Conservation (phyloP, 75 land plant species). For the Larix kaempferi region DNA sequence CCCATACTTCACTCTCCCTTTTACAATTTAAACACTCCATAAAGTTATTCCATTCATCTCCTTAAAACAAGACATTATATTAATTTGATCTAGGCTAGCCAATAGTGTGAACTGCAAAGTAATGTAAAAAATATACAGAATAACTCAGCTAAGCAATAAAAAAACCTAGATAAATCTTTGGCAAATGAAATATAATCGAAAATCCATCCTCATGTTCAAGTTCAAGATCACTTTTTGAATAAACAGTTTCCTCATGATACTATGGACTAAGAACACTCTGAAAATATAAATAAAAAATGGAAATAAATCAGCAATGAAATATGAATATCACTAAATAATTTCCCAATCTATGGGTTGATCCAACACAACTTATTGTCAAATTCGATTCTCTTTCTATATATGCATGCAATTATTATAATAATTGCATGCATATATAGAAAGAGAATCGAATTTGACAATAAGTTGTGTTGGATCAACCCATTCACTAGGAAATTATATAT, state of each 20-base stretch:
- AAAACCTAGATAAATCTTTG: conserved; percentile 94
- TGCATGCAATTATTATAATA: no score
- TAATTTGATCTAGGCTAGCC: not conserved
- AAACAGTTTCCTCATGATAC: conserved; percentile 90
- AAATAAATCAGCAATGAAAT: not conserved
- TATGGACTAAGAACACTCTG: conserved; percentile 94
- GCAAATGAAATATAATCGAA: conserved; percentile 87
- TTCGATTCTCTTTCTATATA: no score
- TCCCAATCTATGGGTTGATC: not conserved
- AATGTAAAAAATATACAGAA: no score
- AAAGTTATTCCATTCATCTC: conserved; percentile 98
- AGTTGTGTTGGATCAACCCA: no score
- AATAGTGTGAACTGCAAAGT: not conserved
- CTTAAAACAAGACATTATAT: not conserved
- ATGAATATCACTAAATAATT: not conserved
- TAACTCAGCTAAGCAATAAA: no score
- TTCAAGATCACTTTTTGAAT: conserved; percentile 68
- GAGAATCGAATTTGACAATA: no score
- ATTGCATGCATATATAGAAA: no score
- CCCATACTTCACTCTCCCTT: conserved; percentile 54
- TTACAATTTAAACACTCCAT: conserved; percentile 71
- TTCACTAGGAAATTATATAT: no score
- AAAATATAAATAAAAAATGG: not conserved
- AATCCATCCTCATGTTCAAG: conserved; percentile 96
- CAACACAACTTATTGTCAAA: not conserved